These are phyloP conservation scores for Bocquillonia castaneifolia DNA, from an alignment of 441 rosid genomes.

Conservation along the genomic window DNA sequence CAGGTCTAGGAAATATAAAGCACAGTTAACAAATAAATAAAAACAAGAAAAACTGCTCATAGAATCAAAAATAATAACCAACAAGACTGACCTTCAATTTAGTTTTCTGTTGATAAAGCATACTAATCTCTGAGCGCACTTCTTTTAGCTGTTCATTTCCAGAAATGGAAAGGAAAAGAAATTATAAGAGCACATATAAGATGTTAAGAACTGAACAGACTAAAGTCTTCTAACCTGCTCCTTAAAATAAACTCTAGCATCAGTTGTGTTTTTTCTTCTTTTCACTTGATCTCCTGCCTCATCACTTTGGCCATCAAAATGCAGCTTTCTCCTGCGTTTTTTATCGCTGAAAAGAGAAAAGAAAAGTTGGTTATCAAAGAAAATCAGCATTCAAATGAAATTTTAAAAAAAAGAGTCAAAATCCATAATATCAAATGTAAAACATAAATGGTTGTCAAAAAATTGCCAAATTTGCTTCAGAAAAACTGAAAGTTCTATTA, in stretches of 20 bases:
- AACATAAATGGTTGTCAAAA: too few relatives aligned
- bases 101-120: conserved; percentile 45
- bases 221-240: conserved; percentile 57
- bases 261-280: conserved; percentile 39
- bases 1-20: not conserved
- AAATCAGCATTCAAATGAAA: conserved; percentile 1
- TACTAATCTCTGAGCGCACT: conserved; percentile 41
- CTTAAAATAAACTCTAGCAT: conserved; percentile 40
- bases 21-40: not conserved
- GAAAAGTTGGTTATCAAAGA: conserved; percentile 9
- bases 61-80: conserved; percentile 5
- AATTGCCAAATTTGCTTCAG: not conserved
- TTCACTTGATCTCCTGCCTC: conserved; percentile 42
- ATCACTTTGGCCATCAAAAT: conserved; percentile 50
- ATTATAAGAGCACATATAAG: not conserved
- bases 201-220: not conserved
- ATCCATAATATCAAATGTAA: not conserved
- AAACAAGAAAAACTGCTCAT: not conserved
- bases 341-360: conserved; percentile 37
- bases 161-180: not conserved
- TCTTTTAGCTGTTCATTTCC: conserved; percentile 59
- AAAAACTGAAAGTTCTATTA: not conserved
- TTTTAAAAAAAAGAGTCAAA: not conserved
- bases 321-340: conserved; percentile 48
- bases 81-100: conserved; percentile 52